Evolutionary conservation across 768 basidiomycete genomes (phyloP).

Genomic region (Tubosaeta brunneosetosa): DNA sequence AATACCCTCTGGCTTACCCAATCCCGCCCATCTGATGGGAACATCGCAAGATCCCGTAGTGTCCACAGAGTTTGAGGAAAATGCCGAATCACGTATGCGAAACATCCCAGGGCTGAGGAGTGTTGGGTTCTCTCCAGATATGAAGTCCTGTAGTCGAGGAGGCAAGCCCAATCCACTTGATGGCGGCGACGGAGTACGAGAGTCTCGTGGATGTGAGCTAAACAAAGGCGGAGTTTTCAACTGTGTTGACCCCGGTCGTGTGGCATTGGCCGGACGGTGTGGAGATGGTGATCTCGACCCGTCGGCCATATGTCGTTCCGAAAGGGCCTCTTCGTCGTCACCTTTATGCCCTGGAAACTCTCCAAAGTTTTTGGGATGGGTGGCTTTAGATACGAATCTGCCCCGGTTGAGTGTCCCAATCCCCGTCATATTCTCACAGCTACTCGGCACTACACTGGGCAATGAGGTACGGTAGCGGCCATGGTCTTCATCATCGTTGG

Average conservation of each 20-base stretch:
- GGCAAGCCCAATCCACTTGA: slow-evolving; percentile 14
- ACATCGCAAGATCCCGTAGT: slow-evolving; percentile 45
- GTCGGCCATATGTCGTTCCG: slow-evolving; percentile 14
- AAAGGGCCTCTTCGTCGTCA: slow-evolving; percentile 16
- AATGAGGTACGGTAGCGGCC: slow-evolving; percentile 39
- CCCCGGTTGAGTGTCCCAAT: slow-evolving; percentile 41
- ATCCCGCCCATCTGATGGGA: slow-evolving; percentile 61
- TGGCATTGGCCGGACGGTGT: slow-evolving; percentile 21
- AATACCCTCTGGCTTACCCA: slow-evolving; percentile 35
- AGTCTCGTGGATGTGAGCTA: slow-evolving; percentile 26
- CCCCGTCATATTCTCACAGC: slow-evolving; percentile 62
- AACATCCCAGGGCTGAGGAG: slow-evolving; percentile 58
- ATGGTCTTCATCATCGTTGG: slow-evolving; percentile 31
- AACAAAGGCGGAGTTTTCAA: slow-evolving; percentile 40
- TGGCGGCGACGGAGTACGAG: slow-evolving; percentile 21
- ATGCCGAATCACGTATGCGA: slow-evolving; percentile 54
- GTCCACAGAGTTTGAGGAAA: slow-evolving; percentile 44
- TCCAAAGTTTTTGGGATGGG: slow-evolving; percentile 8
- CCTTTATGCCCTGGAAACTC: slow-evolving; percentile 7
- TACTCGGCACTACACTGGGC: slow-evolving; percentile 51
- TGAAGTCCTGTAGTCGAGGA: slow-evolving; percentile 20
- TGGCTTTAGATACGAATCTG: slow-evolving; percentile 22
- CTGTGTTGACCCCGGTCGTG: slow-evolving; percentile 33
- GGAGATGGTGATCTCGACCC: slow-evolving; percentile 26
- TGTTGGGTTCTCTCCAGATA: slow-evolving; percentile 23